phyloP scores from a whole-genome alignment of 345 rosid genomes.

The Populus tremula region DNA sequence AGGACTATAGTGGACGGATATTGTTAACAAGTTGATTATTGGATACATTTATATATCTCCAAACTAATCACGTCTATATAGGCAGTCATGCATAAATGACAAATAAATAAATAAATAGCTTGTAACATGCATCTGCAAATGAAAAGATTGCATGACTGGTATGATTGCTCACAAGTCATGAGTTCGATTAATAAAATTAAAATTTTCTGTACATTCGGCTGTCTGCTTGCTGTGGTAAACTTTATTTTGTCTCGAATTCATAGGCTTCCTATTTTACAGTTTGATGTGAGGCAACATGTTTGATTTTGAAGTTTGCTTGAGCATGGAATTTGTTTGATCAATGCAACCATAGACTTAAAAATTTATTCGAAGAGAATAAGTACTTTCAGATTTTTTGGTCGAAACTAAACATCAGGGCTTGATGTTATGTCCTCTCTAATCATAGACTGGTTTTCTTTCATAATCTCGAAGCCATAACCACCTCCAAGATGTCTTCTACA shows the following conservation, averaged over 20 bases:
- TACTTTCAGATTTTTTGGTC: not conserved
- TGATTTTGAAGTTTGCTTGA: constrained; percentile 8
- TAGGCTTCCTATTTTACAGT: not conserved
- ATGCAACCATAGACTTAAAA: not conserved
- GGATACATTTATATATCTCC: too few relatives aligned
- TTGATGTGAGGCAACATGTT: too few relatives aligned
- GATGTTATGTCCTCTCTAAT: not conserved
- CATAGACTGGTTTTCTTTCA: not conserved
- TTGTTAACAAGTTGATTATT: too few relatives aligned
- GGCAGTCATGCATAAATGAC: too few relatives aligned
- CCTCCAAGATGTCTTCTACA: not conserved
- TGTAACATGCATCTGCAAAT: too few relatives aligned
- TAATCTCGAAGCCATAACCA: not conserved
- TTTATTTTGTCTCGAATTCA: not conserved
- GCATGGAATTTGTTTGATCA: not conserved
- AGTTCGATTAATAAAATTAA: not conserved
- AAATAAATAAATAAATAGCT: too few relatives aligned
- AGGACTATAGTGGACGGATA: too few relatives aligned
- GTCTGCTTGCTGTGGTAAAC: not conserved
- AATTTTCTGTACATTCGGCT: not conserved
- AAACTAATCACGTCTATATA: too few relatives aligned
- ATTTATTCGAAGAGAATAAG: not conserved
- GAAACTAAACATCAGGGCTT: not conserved
- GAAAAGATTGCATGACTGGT: not conserved
- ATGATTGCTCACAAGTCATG: not conserved